Conservation (phyloP, 768 basidiomycete genomes). For the Leccinum ochraceum region DNA sequence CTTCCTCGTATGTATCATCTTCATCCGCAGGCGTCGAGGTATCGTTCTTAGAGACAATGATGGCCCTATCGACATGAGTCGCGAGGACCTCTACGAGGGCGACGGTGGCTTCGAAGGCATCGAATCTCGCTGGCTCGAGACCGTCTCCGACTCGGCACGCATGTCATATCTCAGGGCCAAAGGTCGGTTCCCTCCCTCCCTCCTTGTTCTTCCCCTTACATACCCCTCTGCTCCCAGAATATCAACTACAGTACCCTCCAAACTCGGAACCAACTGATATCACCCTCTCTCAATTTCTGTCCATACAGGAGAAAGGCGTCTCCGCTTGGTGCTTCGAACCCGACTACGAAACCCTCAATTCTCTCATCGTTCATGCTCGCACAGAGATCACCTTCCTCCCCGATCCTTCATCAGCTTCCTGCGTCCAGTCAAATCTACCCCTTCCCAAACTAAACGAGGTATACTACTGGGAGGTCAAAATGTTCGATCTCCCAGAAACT, state of each 20-base stretch:
- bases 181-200: slow-evolving; percentile 50
- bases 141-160: slow-evolving; percentile 61
- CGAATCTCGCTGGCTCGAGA: slow-evolving; percentile 93
- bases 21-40: slow-evolving; percentile 74
- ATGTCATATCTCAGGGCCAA: slow-evolving; percentile 83
- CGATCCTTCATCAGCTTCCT: slow-evolving; percentile 92
- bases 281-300: slow-evolving; percentile 96
- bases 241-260: slow-evolving; percentile 86
- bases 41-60: slow-evolving; percentile 84
- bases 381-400: slow-evolving; percentile 98
- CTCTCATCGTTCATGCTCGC: slow-evolving; percentile 89
- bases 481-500: slow-evolving; percentile 91
- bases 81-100: slow-evolving; percentile 85
- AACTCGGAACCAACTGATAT: slow-evolving; percentile 98
- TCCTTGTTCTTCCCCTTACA: slow-evolving; percentile 4
- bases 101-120: slow-evolving; percentile 94
- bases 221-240: slow-evolving; percentile 47
- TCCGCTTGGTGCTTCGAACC: slow-evolving; percentile 99
- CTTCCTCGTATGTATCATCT: slow-evolving; percentile 86
- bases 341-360: slow-evolving; percentile 93
- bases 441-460: slow-evolving; percentile 98
- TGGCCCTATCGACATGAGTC: slow-evolving; percentile 91
- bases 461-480: slow-evolving; percentile 99
- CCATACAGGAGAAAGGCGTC: slow-evolving; percentile 99
- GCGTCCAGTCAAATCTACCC: slow-evolving; percentile 95